Evolutionary conservation across 768 basidiomycete genomes (phyloP), one percentile per base, ranked within the genome.

Genomic region (Phallus indusiatus): DNA sequence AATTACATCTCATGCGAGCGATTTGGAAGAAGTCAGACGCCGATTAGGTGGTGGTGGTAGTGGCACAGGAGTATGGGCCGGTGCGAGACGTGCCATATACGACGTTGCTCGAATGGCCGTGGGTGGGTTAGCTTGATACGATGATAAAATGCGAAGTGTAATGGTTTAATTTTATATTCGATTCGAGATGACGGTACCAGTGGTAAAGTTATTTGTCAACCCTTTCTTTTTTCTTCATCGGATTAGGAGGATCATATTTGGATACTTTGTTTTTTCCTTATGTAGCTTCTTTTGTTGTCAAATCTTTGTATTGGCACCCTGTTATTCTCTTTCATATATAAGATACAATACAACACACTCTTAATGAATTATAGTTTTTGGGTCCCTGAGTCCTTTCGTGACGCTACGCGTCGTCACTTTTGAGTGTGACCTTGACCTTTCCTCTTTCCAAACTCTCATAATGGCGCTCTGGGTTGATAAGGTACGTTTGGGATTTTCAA

Each of bases 41-140:
- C 74, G 82, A 52, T 67, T 89, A 36, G 72, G 69, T n/a, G n/a
- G n/a, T n/a, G n/a, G n/a, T n/a, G n/a, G n/a, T n/a, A n/a, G n/a
- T n/a, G 74, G 73, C 18, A 68, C 62, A 18, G 73, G 64, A 61
- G 64, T 76, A 69, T 85, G 85, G 81, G 69, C 69, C 18, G 81
- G 81, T 64, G 65, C 78, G 7, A 64, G 79, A 3, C 75, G 76
- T 47, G 81, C 77, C 5, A 73, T 90, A 16, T 68, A 71, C 51
- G 88, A 90, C 71, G 85, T 85, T 3, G 76, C 86, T 34, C 78
- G 75, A 64, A 90, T 90, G 88, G 88, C 82, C 1, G 88, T 86
- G 18, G 80, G 85, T 63, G 88, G 88, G 18, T 70, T 88, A 60
- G 85, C 85, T 48, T 88, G 36, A 37, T 37, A 8, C 16, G 9